Evolutionary conservation across 192 early-diverging fungal species (phyloP).

Genomic region (Coemansia sp.): DNA sequence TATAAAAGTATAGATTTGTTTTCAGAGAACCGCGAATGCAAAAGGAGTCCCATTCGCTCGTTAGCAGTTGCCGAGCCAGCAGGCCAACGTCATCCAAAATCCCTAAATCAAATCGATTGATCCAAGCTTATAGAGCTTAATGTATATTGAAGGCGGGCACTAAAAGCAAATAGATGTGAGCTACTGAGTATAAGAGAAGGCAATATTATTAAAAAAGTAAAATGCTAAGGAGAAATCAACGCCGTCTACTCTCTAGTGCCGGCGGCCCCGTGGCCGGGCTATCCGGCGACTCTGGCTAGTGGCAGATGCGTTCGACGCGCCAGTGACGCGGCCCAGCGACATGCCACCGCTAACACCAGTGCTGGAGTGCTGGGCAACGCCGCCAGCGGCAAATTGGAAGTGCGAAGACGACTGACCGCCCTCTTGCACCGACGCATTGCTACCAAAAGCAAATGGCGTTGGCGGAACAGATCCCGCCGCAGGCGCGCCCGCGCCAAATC

Average conservation of each 20-base stretch:
- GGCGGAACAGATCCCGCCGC: slow-evolving; percentile 8
- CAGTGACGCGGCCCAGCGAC: slow-evolving; percentile 36
- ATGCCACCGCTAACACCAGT: slow-evolving; percentile 27
- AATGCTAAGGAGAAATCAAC: neutral
- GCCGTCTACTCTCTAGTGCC: slow-evolving; percentile 8
- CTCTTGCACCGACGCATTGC: slow-evolving; percentile 34
- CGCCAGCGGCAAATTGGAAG: slow-evolving; percentile 40
- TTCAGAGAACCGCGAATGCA: neutral
- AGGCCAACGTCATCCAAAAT: slow-evolving; percentile 23
- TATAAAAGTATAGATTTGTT: neutral
- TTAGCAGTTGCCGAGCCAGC: too few species aligned
- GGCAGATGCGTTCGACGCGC: slow-evolving; percentile 43
- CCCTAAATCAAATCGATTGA: slow-evolving; percentile 8
- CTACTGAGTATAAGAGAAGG: neutral
- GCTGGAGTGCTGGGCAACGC: slow-evolving; percentile 41
- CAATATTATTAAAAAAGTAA: neutral
- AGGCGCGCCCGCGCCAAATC: slow-evolving; percentile 9
- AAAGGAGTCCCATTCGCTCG: neutral
- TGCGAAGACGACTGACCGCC: slow-evolving; percentile 1
- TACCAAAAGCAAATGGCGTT: slow-evolving; percentile 35
- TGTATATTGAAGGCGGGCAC: neutral
- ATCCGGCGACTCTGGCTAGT: slow-evolving; percentile 40
- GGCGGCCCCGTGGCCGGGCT: slow-evolving; percentile 40
- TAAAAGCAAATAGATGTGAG: neutral
- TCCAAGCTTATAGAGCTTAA: neutral